A percentile compares a stretch with the other conserved stretches of the same genome.
phyloP scores from a whole-genome alignment of 371 early-diverging fungal species.

The Circinella umbellata region DNA sequence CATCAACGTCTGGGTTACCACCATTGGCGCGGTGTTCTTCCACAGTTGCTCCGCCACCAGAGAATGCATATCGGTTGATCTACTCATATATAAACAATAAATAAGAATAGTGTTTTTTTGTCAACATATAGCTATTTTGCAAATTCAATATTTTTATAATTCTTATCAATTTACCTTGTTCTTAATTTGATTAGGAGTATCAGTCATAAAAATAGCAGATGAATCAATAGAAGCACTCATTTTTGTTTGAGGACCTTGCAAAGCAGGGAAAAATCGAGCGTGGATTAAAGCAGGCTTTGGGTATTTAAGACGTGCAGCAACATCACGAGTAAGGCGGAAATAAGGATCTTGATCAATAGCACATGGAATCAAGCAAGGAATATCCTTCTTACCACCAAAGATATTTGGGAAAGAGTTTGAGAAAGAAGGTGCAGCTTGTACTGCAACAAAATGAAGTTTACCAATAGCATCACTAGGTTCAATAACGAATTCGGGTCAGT shows the following conservation, averaged over 20 bases:
- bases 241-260: constrained; percentile 97
- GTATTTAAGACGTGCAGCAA: constrained; percentile 92
- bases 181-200: constrained; percentile 95
- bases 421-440: constrained; percentile 96
- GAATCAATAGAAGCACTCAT: constrained; percentile 96
- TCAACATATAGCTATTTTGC: too few relatives aligned
- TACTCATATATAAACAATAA: constrained; percentile 13
- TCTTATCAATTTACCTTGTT: constrained; percentile 74
- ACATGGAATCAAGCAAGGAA: constrained; percentile 98
- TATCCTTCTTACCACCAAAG: constrained; percentile 89
- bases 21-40: constrained; percentile 92
- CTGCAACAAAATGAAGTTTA: constrained; percentile 88
- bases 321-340: constrained; percentile 99
- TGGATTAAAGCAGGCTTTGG: constrained; percentile 97
- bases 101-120: too few relatives aligned
- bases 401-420: constrained; percentile 96
- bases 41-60: constrained; percentile 94
- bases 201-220: constrained; percentile 96
- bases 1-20: constrained; percentile 98
- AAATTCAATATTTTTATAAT: background rate
- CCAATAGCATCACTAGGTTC: constrained; percentile 82
- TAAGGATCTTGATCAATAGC: constrained; percentile 99
- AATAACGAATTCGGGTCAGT: constrained; percentile 6
- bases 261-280: constrained; percentile 97
- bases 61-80: constrained; percentile 97